phyloP scores from a whole-genome alignment of 257 asterid species.

The Nicotiana sylvestris region DNA sequence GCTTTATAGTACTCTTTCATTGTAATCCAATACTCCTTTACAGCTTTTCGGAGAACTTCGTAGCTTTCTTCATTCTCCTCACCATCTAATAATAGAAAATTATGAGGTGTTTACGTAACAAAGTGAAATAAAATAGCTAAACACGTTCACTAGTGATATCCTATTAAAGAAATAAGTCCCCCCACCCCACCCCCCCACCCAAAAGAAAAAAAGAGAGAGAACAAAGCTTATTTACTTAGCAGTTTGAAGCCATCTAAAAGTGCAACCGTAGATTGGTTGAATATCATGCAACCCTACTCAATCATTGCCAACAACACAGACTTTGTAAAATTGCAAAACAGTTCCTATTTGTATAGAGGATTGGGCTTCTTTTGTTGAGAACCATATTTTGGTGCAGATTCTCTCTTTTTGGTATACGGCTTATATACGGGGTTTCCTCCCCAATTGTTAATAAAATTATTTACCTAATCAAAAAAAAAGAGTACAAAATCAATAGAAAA shows the following conservation, averaged over 20 bases:
- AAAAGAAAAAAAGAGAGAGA: not conserved
- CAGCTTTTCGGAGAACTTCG: constrained; percentile 57
- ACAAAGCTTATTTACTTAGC: not conserved
- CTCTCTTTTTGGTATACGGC: no score
- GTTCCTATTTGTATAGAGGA: no score
- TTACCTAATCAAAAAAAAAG: not conserved
- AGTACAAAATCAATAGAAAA: not conserved
- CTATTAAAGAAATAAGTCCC: not conserved
- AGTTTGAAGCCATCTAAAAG: not conserved
- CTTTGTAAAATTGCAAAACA: no score
- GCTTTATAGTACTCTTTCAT: constrained; percentile 75
- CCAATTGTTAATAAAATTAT: no score
- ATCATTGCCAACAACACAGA: not conserved
- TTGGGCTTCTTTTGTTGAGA: no score
- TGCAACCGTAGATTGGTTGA: not conserved
- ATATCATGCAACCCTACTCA: not conserved
- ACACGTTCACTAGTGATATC: not conserved
- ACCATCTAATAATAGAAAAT: constrained; percentile 27
- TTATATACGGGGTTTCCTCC: no score
- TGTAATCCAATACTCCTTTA: constrained; percentile 44
- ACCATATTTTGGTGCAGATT: no score
- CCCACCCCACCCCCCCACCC: not conserved
- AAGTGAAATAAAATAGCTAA: constrained; percentile 1
- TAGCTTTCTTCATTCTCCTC: constrained; percentile 45
- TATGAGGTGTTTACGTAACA: constrained; percentile 12